These are phyloP conservation scores for Talaromyces wortmannii DNA, from an alignment of 495 filamentous ascomycete genomes.

Conservation along the genomic window DNA sequence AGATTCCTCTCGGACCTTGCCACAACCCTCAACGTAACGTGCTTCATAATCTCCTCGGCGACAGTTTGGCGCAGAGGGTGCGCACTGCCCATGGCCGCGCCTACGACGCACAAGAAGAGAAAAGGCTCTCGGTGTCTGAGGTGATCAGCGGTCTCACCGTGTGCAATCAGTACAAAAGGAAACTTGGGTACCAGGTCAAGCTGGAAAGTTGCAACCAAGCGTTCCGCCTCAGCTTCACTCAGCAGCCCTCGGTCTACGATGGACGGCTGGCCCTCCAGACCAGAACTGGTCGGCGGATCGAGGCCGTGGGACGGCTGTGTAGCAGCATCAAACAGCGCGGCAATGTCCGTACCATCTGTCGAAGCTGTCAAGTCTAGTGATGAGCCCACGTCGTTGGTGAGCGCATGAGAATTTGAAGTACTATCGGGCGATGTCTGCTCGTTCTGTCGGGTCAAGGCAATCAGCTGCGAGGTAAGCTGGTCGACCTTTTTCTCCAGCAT, in stretches of 20 bases:
- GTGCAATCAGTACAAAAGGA: slow-evolving; percentile 12
- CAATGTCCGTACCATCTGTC: slow-evolving; percentile 4
- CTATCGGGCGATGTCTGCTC: slow-evolving; percentile 1
- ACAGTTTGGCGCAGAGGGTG: slow-evolving; percentile 11
- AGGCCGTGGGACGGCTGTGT: slow-evolving; percentile 9
- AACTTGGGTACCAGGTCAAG: slow-evolving; percentile 11
- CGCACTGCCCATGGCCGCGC: slow-evolving; percentile 11
- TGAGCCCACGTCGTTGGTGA: slow-evolving; percentile 2
- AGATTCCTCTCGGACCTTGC: slow-evolving; percentile 14
- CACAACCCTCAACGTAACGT: slow-evolving; percentile 12
- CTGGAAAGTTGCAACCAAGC: slow-evolving; percentile 9
- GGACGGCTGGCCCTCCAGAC: slow-evolving; percentile 12
- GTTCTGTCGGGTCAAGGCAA: slow-evolving; percentile 7
- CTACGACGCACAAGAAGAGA: slow-evolving; percentile 14
- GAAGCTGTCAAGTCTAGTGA: neutral
- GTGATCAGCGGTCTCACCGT: slow-evolving; percentile 7
- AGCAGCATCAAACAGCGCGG: slow-evolving; percentile 4
- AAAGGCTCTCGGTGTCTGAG: slow-evolving; percentile 11
- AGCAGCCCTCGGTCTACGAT: slow-evolving; percentile 16
- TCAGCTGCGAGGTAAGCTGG: slow-evolving; percentile 10
- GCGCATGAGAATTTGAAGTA: neutral
- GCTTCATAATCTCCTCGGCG: slow-evolving; percentile 15
- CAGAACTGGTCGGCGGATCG: slow-evolving; percentile 11
- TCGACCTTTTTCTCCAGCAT: slow-evolving; percentile 12
- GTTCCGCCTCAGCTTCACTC: slow-evolving; percentile 12